Evolutionary conservation across 2,329 filamentous ascomycete genomes (phyloP).

Genomic region (Celoporthe dispersa): DNA sequence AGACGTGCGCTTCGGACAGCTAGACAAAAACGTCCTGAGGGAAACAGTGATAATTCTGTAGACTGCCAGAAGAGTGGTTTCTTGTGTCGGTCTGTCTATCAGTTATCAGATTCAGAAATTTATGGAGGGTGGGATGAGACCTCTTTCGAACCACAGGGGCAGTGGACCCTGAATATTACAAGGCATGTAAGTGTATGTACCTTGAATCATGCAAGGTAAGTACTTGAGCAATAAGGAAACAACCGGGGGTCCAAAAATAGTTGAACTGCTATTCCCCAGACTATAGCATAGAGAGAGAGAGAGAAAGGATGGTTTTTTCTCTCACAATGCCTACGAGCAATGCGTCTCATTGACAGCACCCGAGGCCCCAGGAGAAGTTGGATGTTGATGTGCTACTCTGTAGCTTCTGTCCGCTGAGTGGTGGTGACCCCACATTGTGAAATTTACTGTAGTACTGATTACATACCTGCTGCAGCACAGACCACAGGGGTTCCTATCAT

Average conservation of each 20-base stretch:
- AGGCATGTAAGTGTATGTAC: background rate
- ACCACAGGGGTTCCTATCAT: background rate
- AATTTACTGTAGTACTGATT: background rate
- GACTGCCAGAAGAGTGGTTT: background rate
- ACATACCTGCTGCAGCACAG: background rate
- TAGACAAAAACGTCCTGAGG: background rate
- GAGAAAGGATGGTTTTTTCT: background rate
- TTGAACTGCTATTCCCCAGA: no score
- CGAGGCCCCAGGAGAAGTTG: no score
- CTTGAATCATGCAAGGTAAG: background rate
- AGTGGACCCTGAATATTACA: background rate
- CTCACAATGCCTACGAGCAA: no score
- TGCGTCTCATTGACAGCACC: no score
- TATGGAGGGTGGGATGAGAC: constrained; percentile 1
- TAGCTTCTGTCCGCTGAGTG: background rate
- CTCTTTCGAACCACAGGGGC: background rate
- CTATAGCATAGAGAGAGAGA: background rate
- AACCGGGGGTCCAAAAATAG: background rate
- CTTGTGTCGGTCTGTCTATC: background rate
- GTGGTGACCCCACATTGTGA: background rate
- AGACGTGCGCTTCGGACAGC: background rate
- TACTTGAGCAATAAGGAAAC: background rate
- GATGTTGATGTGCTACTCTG: background rate
- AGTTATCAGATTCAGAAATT: background rate
- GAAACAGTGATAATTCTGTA: background rate